Evolutionary conservation across 805 yeast genomes (phyloP), one percentile per base, ranked within the genome.

Genomic region (Monosporozyma siamensis): DNA sequence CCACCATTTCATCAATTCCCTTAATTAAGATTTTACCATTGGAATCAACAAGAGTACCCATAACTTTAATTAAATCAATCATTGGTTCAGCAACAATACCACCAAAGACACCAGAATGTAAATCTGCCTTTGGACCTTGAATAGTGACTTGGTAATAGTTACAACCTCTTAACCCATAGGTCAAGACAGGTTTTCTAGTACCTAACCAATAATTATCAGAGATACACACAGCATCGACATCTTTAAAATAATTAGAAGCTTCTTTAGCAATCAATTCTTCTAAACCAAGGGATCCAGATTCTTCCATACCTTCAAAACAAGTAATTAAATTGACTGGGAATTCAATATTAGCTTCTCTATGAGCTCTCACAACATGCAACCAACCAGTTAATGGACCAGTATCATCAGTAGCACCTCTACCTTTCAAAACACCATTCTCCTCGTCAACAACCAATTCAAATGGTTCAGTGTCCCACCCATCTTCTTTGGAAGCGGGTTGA

Each of bases 291-390:
- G 96, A 87, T 20, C 99, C 99, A 49, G 89, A 80, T 68, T 92
- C 99, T 68, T 92, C 99, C 99, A 92, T 92, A 48, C 98, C 97
- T 68, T 92, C 99, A 57, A 92, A 92, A 66, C 96, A 87, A 61
- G 84, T 82, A 39, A 88, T 75, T 54, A 92, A 67, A 68, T 92
- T 92, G 48, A 92, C 97, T 15, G 99, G 99, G 45, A 92, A 72
- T 49, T 89, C 96, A 57, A 85, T 58, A 17, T 86, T 88, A 44
- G 86, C 74, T 52, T 79, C 83, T 44, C 74, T 79, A 67, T 92
- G 97, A 12, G 98, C 97, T 67, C 89, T 83, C 34, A 92, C 72
- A 32, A 80, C 82, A 62, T 92, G 90, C 61, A 92, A 74, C 99
- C 99, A 92, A 42, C 95, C 97, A 54, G 89, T 71, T 36, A 92